Evolutionary conservation across 768 basidiomycete species (phyloP), one percentile per base, ranked within the genome.

Genomic region (Kwoniella sp.): DNA sequence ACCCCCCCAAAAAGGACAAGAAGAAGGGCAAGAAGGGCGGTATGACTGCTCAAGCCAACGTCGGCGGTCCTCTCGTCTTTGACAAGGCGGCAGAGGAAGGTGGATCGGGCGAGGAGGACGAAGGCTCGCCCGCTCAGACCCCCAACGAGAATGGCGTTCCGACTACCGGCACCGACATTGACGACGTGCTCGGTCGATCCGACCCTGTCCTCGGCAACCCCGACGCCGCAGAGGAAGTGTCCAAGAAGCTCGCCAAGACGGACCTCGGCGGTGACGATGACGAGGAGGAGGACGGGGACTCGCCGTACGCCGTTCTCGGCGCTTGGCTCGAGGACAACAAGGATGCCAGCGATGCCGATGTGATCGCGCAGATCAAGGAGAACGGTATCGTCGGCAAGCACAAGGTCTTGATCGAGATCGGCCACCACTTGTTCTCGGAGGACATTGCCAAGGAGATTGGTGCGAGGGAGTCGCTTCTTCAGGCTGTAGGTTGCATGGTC

Each of bases 301-400:
- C 87, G 53, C 91, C 92, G 5, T 95, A 95, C 71, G 75, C 82
- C 32, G 80, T 82, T 32, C 84, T 98, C 45, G 88, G 88, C 4
- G 80, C 77, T 36, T 96, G 92, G 93, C 79, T 89, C 51, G 81
- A 84, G 64, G 89, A 90, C 54, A 84, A 84, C 52, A 78, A 78
- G 32, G 77, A 77, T 17, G 78, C 79, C 3, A 51, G 56, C 9
- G 73, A 76, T 36, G 67, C 65, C 15, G 71, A 66, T 4, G 56
- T 74, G 32, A 78, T 80, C 41, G 78, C 83, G 23, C 90, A 90
- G 77, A 86, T 86, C 1, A 85, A 92, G 67, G 91, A 93, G 44
- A 70, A 91, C 20, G 89, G 88, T 36, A 85, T 98, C 57, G 89
- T 88, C 69, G 91, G 88, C 79, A 98, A 95, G 76, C 89, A 96